Base-by-base conservation (phyloP, 768 basidiomycete species). In the Hydnomerulius pinastri region DNA sequence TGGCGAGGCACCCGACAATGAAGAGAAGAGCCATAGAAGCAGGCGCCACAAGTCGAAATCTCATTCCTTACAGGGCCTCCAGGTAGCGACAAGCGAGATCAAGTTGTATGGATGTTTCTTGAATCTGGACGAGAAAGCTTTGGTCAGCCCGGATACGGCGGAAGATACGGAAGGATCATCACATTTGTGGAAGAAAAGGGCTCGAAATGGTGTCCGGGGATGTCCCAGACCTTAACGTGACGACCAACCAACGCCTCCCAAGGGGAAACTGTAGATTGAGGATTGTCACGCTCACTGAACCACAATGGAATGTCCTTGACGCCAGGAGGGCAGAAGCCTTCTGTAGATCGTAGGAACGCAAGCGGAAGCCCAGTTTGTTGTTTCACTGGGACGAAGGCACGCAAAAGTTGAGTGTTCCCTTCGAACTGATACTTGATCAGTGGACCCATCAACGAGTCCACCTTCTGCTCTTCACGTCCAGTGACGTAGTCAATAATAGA, bases 151-250 rank as follows among this genome's bases (percentile, higher is more conserved):
- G 28, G 20, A 36, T 17, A 4, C 18, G 8, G 17, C 7, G 5
- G 27, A 10, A 17, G 23, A 18, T 17, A 35, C 6, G 17, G 41
- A 27, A 30, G 12, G 33, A 27, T 13, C 18, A 64, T 57, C 50
- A 87, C 87, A 59, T 83, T 77, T 8, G 55, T 51, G 8, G 65
- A 51, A 39, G 75, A 69, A 60, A 89, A 88, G 0, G 78, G 71
- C 54, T 77, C 64, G 52, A 88, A 87, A 54, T 89, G 87, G 61
- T 87, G 66, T 0, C 87, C 87, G 0, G 85, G 81, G 4, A 88
- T 79, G 53, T 82, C 78, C 35, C 80, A 60, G 2, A 77, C 69
- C 32, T 73, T 70, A 1, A 86, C 49, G 6, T 60, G 25, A 8
- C 41, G 50, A 4, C 70, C 71, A 0, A 74, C 64, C 8, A 83